Percentiles rank a stretch among this genome's conserved stretches.
phyloP scores from a whole-genome alignment of 495 filamentous ascomycete species.

The Wilcoxina mikolae region DNA sequence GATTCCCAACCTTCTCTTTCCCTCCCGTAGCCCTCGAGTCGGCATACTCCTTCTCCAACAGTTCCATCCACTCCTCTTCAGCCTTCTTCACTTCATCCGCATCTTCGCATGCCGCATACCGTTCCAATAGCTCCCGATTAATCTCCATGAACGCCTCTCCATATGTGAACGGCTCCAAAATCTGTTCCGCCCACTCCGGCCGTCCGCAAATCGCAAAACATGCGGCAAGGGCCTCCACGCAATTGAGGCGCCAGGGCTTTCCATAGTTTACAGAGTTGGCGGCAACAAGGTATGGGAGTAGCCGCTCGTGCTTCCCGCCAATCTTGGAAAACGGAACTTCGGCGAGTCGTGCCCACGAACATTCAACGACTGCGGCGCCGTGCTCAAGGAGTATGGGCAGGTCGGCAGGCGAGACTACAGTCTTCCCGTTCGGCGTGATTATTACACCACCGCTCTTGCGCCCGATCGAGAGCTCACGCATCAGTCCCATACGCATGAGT shows the following conservation, averaged over 20 bases:
- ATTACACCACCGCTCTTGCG: slow-evolving; percentile 83
- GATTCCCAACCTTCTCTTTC: slow-evolving; percentile 74
- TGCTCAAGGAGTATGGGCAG: slow-evolving; percentile 63
- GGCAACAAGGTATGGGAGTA: slow-evolving; percentile 89
- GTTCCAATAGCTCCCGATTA: slow-evolving; percentile 65
- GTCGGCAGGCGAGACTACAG: slow-evolving; percentile 66
- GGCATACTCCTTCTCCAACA: slow-evolving; percentile 77
- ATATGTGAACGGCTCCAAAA: slow-evolving; percentile 74
- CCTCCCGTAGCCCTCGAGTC: slow-evolving; percentile 56
- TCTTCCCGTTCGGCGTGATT: slow-evolving; percentile 86
- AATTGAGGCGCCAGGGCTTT: slow-evolving; percentile 84
- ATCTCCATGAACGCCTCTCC: slow-evolving; percentile 77
- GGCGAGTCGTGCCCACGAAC: slow-evolving; percentile 81
- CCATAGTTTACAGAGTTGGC: slow-evolving; percentile 97
- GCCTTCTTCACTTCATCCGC: slow-evolving; percentile 80
- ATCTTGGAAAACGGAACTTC: slow-evolving; percentile 86
- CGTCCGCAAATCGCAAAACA: slow-evolving; percentile 87
- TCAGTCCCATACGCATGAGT: slow-evolving; percentile 76
- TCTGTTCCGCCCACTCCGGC: slow-evolving; percentile 70
- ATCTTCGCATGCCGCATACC: slow-evolving; percentile 66
- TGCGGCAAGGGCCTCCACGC: slow-evolving; percentile 85
- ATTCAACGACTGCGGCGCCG: slow-evolving; percentile 92
- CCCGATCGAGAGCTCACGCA: slow-evolving; percentile 84
- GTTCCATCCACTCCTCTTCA: slow-evolving; percentile 72
- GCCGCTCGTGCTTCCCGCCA: slow-evolving; percentile 83